These are phyloP conservation scores for Leccinum colubrinum DNA, from an alignment of 1,284 basidiomycete species.

Conservation along the genomic window DNA sequence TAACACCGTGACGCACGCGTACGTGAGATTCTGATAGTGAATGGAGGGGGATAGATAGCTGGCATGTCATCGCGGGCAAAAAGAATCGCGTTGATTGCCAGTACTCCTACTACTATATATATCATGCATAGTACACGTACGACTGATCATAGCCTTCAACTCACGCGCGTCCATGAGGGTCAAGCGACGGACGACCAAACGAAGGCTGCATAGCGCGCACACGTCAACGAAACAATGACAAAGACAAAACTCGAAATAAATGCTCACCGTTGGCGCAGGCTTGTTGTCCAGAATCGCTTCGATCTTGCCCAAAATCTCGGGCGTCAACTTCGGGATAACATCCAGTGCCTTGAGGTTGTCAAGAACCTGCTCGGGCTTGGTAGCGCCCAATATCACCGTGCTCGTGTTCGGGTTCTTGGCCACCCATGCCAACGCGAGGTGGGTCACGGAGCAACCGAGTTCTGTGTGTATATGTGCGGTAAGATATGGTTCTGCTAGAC, in stretches of 20 bases:
- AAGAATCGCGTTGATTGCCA: background rate
- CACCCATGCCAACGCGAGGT: constrained; percentile 79
- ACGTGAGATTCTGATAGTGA: background rate
- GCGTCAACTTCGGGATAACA: constrained; percentile 55
- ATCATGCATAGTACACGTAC: background rate
- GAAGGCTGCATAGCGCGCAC: background rate
- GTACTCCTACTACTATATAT: background rate
- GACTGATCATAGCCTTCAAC: background rate
- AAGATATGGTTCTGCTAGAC: constrained; percentile 1
- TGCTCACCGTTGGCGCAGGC: constrained; percentile 34
- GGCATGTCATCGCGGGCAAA: background rate
- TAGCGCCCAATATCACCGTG: constrained; percentile 68
- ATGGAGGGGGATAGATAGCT: background rate
- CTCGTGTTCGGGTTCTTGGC: constrained; percentile 68
- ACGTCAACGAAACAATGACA: background rate
- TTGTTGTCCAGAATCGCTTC: constrained; percentile 52
- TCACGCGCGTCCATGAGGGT: constrained; percentile 28
- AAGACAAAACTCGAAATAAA: background rate
- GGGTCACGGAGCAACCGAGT: constrained; percentile 54
- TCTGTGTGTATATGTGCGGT: constrained; percentile 31
- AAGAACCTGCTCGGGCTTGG: constrained; percentile 48
- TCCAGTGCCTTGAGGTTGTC: constrained; percentile 69
- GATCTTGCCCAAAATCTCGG: constrained; percentile 54
- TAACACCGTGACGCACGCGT: no score
- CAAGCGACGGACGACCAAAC: constrained; percentile 32